phyloP scores from a whole-genome alignment of 1,284 basidiomycete species.

The Austroboletus novae-zelandiae region DNA sequence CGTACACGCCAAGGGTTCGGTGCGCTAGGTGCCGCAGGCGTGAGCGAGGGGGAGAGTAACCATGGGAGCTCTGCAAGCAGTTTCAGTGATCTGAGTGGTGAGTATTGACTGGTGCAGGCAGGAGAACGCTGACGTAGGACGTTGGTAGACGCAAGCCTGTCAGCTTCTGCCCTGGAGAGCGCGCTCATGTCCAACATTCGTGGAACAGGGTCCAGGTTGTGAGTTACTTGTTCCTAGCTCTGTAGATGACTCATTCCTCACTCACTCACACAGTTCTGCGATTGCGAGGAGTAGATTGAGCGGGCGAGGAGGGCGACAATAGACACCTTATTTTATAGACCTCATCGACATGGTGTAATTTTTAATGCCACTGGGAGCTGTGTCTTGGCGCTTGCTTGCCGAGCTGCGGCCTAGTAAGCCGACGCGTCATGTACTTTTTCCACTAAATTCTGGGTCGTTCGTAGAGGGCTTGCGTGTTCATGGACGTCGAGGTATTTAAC shows the following conservation, averaged over 20 bases:
- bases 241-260: not conserved
- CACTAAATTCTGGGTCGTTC: constrained; percentile 26
- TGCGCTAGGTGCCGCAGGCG: constrained; percentile 34
- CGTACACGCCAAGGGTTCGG: constrained; percentile 41
- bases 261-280: constrained; percentile 28
- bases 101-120: constrained; percentile 19
- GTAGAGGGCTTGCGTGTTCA: constrained; percentile 18
- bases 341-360: constrained; percentile 1
- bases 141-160: constrained; percentile 60
- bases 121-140: constrained; percentile 1
- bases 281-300: constrained; percentile 43
- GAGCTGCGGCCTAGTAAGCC: constrained; percentile 3
- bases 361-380: constrained; percentile 7
- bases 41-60: constrained; percentile 60
- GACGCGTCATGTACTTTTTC: constrained; percentile 20
- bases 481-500: constrained; percentile 14
- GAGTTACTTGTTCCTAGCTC: constrained; percentile 9
- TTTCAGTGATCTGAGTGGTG: constrained; percentile 81
- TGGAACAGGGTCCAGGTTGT: constrained; percentile 27
- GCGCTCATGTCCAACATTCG: constrained; percentile 55
- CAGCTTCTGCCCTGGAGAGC: constrained; percentile 72
- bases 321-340: constrained; percentile 3
- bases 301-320: constrained; percentile 33
- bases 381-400: constrained; percentile 10
- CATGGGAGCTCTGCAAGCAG: constrained; percentile 72